Evolutionary conservation across 805 yeast species (phyloP).

Genomic region (Lipomyces orientalis): DNA sequence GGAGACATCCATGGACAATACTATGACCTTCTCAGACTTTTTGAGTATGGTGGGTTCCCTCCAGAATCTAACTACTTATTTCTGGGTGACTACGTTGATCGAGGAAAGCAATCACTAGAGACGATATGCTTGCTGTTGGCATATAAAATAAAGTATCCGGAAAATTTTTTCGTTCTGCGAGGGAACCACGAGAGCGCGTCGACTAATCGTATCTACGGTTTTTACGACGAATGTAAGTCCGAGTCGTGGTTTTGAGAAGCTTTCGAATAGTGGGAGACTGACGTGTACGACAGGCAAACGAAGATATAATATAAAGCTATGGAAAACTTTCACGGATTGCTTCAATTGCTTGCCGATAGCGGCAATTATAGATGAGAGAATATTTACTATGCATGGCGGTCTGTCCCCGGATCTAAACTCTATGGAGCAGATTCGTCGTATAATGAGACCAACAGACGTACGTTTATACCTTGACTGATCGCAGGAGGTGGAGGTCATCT

Average conservation of each 20-base stretch:
- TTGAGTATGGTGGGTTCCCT: slow-evolving; percentile 98
- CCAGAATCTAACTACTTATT: slow-evolving; percentile 97
- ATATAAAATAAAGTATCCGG: slow-evolving; percentile 97
- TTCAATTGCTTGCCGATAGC: slow-evolving; percentile 98
- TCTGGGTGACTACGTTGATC: slow-evolving; percentile 96
- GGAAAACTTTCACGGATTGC: slow-evolving; percentile 99
- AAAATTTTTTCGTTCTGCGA: slow-evolving; percentile 92
- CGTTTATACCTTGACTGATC: neutral
- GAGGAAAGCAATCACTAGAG: slow-evolving; percentile 97
- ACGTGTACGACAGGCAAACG: slow-evolving; percentile 62
- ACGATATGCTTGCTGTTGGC: slow-evolving; percentile 95
- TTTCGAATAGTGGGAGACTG: neutral
- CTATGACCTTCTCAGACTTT: slow-evolving; percentile 90
- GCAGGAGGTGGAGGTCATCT: neutral
- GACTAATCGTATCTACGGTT: slow-evolving; percentile 95
- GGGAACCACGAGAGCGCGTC: slow-evolving; percentile 99
- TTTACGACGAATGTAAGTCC: slow-evolving; percentile 85
- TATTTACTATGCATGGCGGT: slow-evolving; percentile 64
- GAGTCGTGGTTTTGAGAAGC: slow-evolving; percentile 33
- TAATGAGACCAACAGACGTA: slow-evolving; percentile 95
- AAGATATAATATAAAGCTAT: slow-evolving; percentile 94
- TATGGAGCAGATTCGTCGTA: slow-evolving; percentile 98
- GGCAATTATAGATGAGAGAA: slow-evolving; percentile 96
- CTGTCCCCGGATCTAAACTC: slow-evolving; percentile 94
- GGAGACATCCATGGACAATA: slow-evolving; percentile 99